A percentile compares a stretch with the other conserved stretches of the same genome.
phyloP scores from a whole-genome alignment of 345 rosid genomes.

The Sisymbrium altissimum region DNA sequence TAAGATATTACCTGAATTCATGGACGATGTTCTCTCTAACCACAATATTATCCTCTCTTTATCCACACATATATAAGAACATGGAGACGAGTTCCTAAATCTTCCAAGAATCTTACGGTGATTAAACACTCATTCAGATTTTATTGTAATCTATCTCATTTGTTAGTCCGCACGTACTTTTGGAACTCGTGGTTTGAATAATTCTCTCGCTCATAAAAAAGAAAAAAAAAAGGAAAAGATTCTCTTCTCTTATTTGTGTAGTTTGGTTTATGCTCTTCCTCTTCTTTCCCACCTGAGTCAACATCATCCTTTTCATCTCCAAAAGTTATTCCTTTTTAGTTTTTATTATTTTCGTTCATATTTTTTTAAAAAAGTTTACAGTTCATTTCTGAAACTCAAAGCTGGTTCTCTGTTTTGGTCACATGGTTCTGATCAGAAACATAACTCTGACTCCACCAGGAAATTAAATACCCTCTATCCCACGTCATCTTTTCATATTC shows the following conservation, averaged over 20 bases:
- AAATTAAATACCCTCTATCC: neutral
- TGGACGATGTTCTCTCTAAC: conserved; percentile 18
- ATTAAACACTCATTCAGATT: neutral
- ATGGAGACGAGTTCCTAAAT: conserved; percentile 30
- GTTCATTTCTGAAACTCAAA: conserved; percentile 28
- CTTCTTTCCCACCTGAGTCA: conserved; percentile 33
- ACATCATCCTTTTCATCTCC: conserved; percentile 31
- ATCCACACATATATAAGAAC: conserved; percentile 17
- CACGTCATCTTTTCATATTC: conserved; percentile 13
- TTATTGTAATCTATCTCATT: neutral
- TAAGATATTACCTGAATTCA: conserved; percentile 22
- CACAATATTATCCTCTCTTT: neutral
- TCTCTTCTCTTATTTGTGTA: neutral
- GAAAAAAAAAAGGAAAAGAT: neutral
- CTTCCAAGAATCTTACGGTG: neutral
- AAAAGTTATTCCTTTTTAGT: neutral
- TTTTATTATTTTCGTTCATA: neutral
- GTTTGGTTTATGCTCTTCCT: conserved; percentile 34
- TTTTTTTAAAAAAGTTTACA: neutral
- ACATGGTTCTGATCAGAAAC: conserved; percentile 24
- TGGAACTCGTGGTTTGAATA: conserved; percentile 28
- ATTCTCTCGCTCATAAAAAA: conserved; percentile 14
- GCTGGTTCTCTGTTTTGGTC: conserved; percentile 34
- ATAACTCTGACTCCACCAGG: conserved; percentile 24
- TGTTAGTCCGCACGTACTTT: conserved; percentile 34